These are phyloP conservation scores for Mariannaea sp. DNA, from an alignment of 2,329 filamentous ascomycete species.

Conservation along the genomic window DNA sequence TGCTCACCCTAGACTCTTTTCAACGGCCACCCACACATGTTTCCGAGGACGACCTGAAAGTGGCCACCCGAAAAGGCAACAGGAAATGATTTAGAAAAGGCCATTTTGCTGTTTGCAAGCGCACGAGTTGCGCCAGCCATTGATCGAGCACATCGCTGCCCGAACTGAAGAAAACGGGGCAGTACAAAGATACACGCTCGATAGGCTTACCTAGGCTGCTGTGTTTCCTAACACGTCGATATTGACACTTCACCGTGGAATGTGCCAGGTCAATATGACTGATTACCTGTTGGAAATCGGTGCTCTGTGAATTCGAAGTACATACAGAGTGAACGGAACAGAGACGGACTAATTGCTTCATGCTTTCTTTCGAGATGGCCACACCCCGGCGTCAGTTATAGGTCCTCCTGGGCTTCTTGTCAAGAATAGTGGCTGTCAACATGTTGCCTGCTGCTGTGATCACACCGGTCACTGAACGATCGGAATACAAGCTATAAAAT, in stretches of 20 bases:
- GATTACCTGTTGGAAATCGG: constrained; percentile 20
- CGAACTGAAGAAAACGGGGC: not conserved
- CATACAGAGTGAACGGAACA: constrained; percentile 4
- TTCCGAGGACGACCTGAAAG: constrained; percentile 3
- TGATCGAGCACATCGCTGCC: constrained; percentile 8
- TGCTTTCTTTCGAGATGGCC: not conserved
- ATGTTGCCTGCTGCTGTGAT: constrained; percentile 12
- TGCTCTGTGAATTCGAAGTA: not conserved
- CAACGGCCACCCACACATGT: constrained; percentile 15
- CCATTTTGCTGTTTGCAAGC: not conserved
- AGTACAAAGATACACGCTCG: not conserved
- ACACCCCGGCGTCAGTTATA: constrained; percentile 1
- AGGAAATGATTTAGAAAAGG: constrained; percentile 1
- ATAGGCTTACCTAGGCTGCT: too few species aligned
- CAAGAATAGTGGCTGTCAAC: not conserved
- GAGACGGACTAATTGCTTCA: not conserved
- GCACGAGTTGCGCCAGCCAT: constrained; percentile 5
- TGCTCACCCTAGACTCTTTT: constrained; percentile 13
- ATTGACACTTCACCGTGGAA: not conserved
- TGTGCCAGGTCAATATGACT: constrained; percentile 7
- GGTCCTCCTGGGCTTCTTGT: not conserved
- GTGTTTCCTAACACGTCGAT: not conserved
- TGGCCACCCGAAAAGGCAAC: not conserved
- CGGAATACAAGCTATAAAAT: constrained; percentile 6
- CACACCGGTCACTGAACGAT: constrained; percentile 12